Conservation (phyloP, 2,329 filamentous ascomycete genomes). For the Rhexocercosporidium sp. region DNA sequence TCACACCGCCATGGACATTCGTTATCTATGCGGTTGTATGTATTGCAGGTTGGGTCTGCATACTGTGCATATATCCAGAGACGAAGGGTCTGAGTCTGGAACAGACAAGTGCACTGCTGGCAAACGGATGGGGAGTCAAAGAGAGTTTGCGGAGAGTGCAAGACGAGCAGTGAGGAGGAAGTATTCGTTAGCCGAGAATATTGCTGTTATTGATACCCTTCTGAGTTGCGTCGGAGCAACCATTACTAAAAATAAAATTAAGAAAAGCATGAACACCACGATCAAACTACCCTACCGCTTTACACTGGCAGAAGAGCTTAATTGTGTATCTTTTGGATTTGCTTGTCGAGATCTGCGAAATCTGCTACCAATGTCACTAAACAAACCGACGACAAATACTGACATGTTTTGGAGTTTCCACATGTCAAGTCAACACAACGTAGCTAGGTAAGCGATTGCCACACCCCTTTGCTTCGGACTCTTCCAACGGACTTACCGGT, state of each 20-base stretch:
- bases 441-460: too few relatives aligned
- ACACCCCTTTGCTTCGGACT: neutral
- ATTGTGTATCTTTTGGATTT: too few relatives aligned
- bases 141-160: constrained; percentile 44
- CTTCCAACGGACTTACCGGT: neutral
- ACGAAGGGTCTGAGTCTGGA: constrained; percentile 83
- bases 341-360: too few relatives aligned
- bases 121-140: constrained; percentile 74
- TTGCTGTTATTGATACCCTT: neutral
- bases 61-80: constrained; percentile 84
- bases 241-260: too few relatives aligned
- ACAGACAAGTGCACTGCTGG: constrained; percentile 75
- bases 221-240: neutral
- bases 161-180: constrained; percentile 3
- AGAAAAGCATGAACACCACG: too few relatives aligned
- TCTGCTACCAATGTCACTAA: too few relatives aligned
- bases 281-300: neutral
- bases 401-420: too few relatives aligned
- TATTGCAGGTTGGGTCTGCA: constrained; percentile 65
- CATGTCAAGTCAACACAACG: too few relatives aligned
- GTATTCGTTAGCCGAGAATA: neutral
- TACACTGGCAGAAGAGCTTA: too few relatives aligned
- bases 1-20: constrained; percentile 81
- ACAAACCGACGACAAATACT: too few relatives aligned
- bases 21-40: constrained; percentile 79